Evolutionary conservation across 495 filamentous ascomycete species (phyloP), one percentile per base, ranked within the genome.

Genomic region (Durotheca rogersii): DNA sequence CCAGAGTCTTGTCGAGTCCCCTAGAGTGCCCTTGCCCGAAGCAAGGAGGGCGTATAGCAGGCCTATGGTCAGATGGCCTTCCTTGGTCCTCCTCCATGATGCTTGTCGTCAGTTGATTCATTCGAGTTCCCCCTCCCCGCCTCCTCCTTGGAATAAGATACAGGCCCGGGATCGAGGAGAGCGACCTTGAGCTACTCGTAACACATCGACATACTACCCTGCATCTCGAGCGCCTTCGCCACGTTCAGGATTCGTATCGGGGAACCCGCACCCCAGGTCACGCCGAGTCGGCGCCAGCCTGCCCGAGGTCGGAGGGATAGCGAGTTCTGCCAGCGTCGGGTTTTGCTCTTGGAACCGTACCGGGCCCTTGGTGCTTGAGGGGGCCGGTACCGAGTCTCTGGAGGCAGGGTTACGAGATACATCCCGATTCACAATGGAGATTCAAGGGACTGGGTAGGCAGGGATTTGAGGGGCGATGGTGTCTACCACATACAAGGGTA

Each of bases 21-120:
- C 44, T 11, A 33, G 14, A 12, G 37, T 18, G 20, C 15, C 32
- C 9, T 7, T 3, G 15, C 31, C 51, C 1, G 51, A 54, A 4
- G 37, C 38, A 10, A 48, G 32, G 0, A 55, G 18, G 16, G 48
- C 44, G 44, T 55, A 55, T 1, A 55, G 25, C 12, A 48, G 11
- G 23, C 51, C 51, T 38, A 55, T 48, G 7, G 51, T 55, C 2
- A 55, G 27, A 7, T 42, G 25, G 0, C 44, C 51, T 1, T 31
- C 30, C 9, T n/a, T n/a, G n/a, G n/a, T n/a, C 20, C 18, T n/a
- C 9, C 40, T 17, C 17, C 12, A n/a, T n/a, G n/a, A n/a, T n/a
- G n/a, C n/a, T n/a, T n/a, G n/a, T n/a, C n/a, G n/a, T n/a, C n/a
- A n/a, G n/a, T n/a, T n/a, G n/a, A n/a, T n/a, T n/a, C n/a, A n/a